Base-by-base conservation (phyloP, 176 grass and related monocot genomes). In the Oryza punctata region DNA sequence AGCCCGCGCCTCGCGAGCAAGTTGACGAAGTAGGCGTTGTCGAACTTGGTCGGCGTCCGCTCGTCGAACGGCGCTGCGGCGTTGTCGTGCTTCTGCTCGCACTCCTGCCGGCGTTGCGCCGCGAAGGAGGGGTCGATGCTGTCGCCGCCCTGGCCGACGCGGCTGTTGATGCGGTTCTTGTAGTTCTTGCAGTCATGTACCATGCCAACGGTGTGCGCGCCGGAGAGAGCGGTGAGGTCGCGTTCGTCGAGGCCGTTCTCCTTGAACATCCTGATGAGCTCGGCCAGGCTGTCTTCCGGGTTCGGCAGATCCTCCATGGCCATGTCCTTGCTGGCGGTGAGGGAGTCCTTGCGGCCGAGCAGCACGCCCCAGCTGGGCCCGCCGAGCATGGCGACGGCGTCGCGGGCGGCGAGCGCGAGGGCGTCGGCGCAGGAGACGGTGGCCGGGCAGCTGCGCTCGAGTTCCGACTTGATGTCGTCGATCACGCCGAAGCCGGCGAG, bases 301-400 rank as follows among this genome's bases (percentile, higher is more conserved):
- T 6, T 15, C 10, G 90, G 94, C 40, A 97, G 84, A 73, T 68
- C 33, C 10, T 83, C 59, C 2, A 21, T 4, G 50, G 92, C 90
- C 8, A 28, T 72, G 1, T 30, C 19, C n/a, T 14, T 12, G 30
- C 67, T 66, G 66, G 90, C 90, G 40, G 1, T 5, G 54, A 33
- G 86, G 1, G 94, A 84, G 68, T 97, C 94, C 90, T 76, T 94
- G 45, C 94, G 89, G 25, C 92, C 94, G 41, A 97, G 73, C 35
- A 77, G 88, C 43, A 97, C 89, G 21, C 76, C 30, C 94, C 94
- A 97, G 33, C 30, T 18, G 3, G 88, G 92, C 0, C 94, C 94
- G 3, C 90, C 92, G 49, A 94, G 86, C 65, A 90, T 18, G 23
- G 63, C 25, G 21, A 95, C 93, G 27, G 93, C 91, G 41, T 95